These are phyloP conservation scores for Casuarina glauca DNA, from an alignment of 306 rosid species.

Conservation along the genomic window DNA sequence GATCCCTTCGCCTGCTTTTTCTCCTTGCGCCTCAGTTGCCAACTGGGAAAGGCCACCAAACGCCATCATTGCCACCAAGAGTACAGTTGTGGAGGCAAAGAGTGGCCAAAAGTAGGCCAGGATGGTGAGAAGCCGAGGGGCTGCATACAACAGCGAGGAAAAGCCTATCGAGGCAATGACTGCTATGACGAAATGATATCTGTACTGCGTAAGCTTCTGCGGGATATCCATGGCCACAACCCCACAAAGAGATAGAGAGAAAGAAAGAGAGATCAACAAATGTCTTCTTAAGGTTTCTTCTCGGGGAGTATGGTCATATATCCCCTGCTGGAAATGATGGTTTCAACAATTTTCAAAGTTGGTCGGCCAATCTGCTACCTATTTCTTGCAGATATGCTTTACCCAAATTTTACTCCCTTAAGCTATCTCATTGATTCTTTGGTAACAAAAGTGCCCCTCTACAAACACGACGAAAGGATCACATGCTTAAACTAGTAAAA, in stretches of 20 bases:
- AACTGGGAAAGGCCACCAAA: constrained; percentile 64
- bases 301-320: constrained; percentile 22
- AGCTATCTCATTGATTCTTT: not conserved
- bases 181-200: constrained; percentile 51
- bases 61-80: constrained; percentile 51
- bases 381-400: constrained; percentile 12
- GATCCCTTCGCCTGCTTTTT: constrained; percentile 63
- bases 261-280: constrained; percentile 23
- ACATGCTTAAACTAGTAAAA: not conserved
- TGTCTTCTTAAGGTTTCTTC: constrained; percentile 7
- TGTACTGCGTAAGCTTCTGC: constrained; percentile 60
- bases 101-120: constrained; percentile 84
- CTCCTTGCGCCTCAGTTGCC: constrained; percentile 51
- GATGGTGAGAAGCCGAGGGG: constrained; percentile 56
- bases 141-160: constrained; percentile 54
- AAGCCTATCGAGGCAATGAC: constrained; percentile 40
- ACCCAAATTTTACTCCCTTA: constrained; percentile 41
- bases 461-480: not conserved
- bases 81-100: constrained; percentile 70
- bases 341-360: constrained; percentile 31
- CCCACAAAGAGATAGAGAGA: constrained; percentile 11
- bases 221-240: constrained; percentile 43
- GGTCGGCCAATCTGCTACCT: constrained; percentile 46
- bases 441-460: not conserved
- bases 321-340: constrained; percentile 25